Conservation (phyloP, 768 basidiomycete species). For the Bullera alba region DNA sequence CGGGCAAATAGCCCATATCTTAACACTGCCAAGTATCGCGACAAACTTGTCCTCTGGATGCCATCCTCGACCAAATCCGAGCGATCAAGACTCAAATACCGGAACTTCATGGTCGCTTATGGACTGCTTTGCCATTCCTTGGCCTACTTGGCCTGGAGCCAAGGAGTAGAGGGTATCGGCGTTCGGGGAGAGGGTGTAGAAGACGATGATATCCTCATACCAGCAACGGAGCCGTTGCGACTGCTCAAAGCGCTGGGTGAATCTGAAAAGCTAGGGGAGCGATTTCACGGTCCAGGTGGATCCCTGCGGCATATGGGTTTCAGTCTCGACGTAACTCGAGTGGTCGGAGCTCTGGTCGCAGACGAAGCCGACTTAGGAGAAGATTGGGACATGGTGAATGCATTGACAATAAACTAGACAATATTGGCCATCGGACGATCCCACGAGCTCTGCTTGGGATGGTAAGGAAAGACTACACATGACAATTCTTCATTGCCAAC, state of each 20-base stretch:
- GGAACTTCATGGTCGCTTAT: slow-evolving; percentile 26
- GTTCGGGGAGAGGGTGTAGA: slow-evolving; percentile 8
- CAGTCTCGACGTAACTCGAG: slow-evolving; percentile 32
- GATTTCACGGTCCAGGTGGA: slow-evolving; percentile 27
- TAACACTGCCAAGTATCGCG: slow-evolving; percentile 24
- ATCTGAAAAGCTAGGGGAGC: slow-evolving; percentile 14
- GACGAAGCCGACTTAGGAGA: slow-evolving; percentile 14
- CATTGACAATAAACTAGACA: neutral
- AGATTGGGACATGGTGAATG: slow-evolving; percentile 24
- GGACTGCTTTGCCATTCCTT: slow-evolving; percentile 28
- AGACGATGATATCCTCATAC: slow-evolving; percentile 8
- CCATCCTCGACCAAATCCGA: slow-evolving; percentile 4
- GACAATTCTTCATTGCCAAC: neutral
- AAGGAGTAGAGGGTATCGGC: slow-evolving; percentile 32
- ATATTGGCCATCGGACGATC: slow-evolving; percentile 1
- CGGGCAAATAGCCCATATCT: slow-evolving; percentile 28
- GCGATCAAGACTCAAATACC: slow-evolving; percentile 18
- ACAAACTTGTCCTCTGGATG: slow-evolving; percentile 26
- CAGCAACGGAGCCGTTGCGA: slow-evolving; percentile 19
- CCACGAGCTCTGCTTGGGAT: neutral
- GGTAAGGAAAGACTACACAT: neutral
- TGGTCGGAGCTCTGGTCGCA: slow-evolving; percentile 19
- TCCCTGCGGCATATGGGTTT: slow-evolving; percentile 22
- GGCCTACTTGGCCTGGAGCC: slow-evolving; percentile 34
- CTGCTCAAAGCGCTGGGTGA: slow-evolving; percentile 10